phyloP scores from a whole-genome alignment of 768 basidiomycete genomes.

The Psilocybe subaeruginosa region DNA sequence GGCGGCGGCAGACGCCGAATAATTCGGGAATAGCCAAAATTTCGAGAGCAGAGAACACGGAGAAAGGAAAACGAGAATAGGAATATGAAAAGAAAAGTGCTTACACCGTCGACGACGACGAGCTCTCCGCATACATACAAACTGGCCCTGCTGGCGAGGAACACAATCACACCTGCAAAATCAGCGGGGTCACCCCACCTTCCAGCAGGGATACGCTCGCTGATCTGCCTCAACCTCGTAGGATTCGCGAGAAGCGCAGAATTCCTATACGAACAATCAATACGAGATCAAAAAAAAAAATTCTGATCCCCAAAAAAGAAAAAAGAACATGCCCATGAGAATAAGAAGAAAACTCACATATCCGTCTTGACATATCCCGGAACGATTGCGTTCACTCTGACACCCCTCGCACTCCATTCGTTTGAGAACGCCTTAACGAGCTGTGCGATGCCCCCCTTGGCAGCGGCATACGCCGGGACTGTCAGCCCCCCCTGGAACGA shows the following conservation, averaged over 20 bases:
- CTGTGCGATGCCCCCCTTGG: slow-evolving; percentile 86
- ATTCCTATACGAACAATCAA: slow-evolving; percentile 36
- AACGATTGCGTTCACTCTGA: slow-evolving; percentile 88
- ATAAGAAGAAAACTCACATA: slow-evolving; percentile 54
- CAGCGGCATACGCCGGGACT: slow-evolving; percentile 92
- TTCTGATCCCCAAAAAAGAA: not conserved
- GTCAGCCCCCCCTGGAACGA: slow-evolving; percentile 66
- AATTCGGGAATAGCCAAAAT: not conserved
- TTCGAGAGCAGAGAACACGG: not conserved
- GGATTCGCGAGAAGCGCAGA: slow-evolving; percentile 57
- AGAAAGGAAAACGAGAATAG: slow-evolving; percentile 11
- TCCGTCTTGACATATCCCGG: slow-evolving; percentile 91
- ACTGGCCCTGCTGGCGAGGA: slow-evolving; percentile 68
- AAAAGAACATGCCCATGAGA: not conserved
- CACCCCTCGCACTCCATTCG: slow-evolving; percentile 88
- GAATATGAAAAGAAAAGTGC: slow-evolving; percentile 25
- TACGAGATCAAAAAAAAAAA: not conserved
- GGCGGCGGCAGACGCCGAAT: not conserved
- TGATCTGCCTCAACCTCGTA: slow-evolving; percentile 68
- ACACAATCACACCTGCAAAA: slow-evolving; percentile 75
- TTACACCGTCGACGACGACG: slow-evolving; percentile 70
- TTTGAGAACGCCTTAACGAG: slow-evolving; percentile 90
- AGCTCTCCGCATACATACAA: slow-evolving; percentile 77
- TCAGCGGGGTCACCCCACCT: slow-evolving; percentile 75
- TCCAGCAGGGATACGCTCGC: slow-evolving; percentile 72